Evolutionary conservation across 352 stramenopile species (phyloP).

Genomic region (Chloridella minuta): DNA sequence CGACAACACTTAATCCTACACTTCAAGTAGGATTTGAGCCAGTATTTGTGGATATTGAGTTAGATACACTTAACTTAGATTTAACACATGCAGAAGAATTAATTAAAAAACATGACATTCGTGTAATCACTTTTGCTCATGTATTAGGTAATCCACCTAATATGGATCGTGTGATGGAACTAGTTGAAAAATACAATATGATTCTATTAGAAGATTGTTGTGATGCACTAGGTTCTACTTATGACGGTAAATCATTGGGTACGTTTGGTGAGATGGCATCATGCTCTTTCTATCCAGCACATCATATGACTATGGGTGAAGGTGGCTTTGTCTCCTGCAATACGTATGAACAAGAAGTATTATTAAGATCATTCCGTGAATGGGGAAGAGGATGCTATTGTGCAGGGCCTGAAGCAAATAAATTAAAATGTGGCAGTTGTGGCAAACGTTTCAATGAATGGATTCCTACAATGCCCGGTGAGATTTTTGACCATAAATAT

Average conservation of each 20-base stretch:
- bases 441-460: not conserved
- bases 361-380: not conserved
- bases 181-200: not conserved
- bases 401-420: not conserved
- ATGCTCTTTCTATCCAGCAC: not conserved
- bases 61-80: not conserved
- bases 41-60: not conserved
- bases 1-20: not conserved
- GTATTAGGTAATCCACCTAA: not conserved
- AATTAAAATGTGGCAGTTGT: not conserved
- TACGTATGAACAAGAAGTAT: not conserved
- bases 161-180: not conserved
- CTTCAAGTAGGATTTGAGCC: not conserved
- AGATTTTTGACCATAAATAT: constrained; percentile 6
- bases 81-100: not conserved
- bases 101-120: not conserved
- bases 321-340: not conserved
- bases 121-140: not conserved
- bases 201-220: constrained; percentile 8
- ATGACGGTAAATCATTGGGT: not conserved
- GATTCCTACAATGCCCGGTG: not conserved
- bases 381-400: not conserved
- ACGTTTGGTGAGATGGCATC: constrained; percentile 7
- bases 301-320: constrained; percentile 10
- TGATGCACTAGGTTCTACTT: not conserved